Evolutionary conservation across 2,329 filamentous ascomycete species (phyloP).

Genomic region (Trichoderma gracile): DNA sequence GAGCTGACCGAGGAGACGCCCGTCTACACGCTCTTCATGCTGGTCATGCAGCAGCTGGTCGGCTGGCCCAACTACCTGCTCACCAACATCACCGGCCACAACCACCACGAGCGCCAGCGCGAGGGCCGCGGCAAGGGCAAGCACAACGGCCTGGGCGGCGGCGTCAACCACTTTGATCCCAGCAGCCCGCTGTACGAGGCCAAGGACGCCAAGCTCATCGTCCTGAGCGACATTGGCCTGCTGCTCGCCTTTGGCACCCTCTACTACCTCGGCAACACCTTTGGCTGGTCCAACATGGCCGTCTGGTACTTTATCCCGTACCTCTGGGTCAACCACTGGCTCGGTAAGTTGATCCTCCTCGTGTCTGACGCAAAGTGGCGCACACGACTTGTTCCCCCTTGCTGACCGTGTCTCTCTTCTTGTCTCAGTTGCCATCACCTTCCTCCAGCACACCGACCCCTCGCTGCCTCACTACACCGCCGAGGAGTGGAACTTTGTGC

Average conservation of each 20-base stretch:
- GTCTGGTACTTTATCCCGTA: constrained; percentile 97
- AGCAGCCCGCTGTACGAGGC: constrained; percentile 86
- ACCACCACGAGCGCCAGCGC: constrained; percentile 84
- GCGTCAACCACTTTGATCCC: constrained; percentile 95
- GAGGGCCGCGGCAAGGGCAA: constrained; percentile 95
- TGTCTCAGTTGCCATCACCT: constrained; percentile 83
- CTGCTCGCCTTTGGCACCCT: constrained; percentile 62
- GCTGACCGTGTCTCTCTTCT: constrained; percentile 34
- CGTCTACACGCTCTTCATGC: constrained; percentile 71
- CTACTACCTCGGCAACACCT: constrained; percentile 70
- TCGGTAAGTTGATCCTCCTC: constrained; percentile 64
- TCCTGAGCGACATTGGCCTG: constrained; percentile 83
- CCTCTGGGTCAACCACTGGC: constrained; percentile 98
- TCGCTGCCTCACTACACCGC: constrained; percentile 88
- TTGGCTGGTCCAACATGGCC: constrained; percentile 80
- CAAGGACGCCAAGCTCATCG: constrained; percentile 84
- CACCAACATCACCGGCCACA: constrained; percentile 93
- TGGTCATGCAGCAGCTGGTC: constrained; percentile 81
- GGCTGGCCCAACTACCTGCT: constrained; percentile 93
- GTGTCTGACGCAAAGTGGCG: neutral
- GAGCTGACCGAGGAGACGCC: constrained; percentile 96
- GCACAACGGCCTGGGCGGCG: constrained; percentile 73
- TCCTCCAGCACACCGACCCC: constrained; percentile 95
- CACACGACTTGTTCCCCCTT: neutral
- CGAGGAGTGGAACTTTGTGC: constrained; percentile 87